These are phyloP conservation scores for Arxiozyma bovina DNA, from an alignment of 1,139 yeast genomes.

Conservation along the genomic window DNA sequence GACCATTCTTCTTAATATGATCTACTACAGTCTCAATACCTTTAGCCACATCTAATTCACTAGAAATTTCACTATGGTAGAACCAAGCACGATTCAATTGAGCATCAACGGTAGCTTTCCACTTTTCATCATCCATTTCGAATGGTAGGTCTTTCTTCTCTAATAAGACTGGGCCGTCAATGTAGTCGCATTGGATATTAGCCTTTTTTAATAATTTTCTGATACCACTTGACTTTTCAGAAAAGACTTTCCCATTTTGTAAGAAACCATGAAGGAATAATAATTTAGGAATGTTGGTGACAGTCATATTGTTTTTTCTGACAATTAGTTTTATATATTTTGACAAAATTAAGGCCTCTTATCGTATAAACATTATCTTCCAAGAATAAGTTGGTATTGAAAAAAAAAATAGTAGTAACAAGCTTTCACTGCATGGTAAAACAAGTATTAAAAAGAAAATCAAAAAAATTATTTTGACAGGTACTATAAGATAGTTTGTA, in stretches of 20 bases:
- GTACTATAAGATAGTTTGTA: not conserved
- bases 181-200: constrained; percentile 61
- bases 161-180: constrained; percentile 66
- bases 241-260: constrained; percentile 67
- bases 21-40: constrained; percentile 46
- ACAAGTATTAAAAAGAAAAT: too few species aligned
- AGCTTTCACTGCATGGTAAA: too few species aligned
- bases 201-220: constrained; percentile 60
- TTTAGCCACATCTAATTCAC: constrained; percentile 33
- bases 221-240: constrained; percentile 71
- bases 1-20: constrained; percentile 63
- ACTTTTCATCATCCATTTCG: constrained; percentile 40
- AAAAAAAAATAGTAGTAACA: too few species aligned
- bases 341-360: not conserved
- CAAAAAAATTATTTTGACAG: too few species aligned
- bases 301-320: constrained; percentile 10
- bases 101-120: constrained; percentile 39
- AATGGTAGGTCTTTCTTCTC: constrained; percentile 63
- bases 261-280: constrained; percentile 50
- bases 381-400: not conserved
- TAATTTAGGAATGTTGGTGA: constrained; percentile 27
- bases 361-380: too few species aligned
- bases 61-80: constrained; percentile 41
- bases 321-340: not conserved
- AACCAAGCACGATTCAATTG: constrained; percentile 52